Evolutionary conservation across 805 yeast genomes (phyloP), one percentile per base, ranked within the genome.

Genomic region (Cyberlindnera amylophila): DNA sequence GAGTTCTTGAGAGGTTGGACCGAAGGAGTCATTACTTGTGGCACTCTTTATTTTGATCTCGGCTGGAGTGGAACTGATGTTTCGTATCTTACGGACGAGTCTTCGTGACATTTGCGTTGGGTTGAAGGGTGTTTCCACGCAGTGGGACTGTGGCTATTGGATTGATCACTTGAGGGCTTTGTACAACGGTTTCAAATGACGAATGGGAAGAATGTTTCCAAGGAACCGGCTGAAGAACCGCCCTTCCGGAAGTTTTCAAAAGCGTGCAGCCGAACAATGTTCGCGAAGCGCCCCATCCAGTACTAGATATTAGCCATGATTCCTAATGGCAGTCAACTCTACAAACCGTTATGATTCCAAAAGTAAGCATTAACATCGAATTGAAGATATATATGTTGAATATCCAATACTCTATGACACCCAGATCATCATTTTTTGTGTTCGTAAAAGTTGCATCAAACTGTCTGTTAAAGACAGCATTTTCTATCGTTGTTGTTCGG

Each of bases 1-100:
- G 54, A 80, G 62, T 45, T 79, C 74, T 6, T 71, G 63, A n/a
- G 78, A 74, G 7, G 75, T 74, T 0, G 82, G 82, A 1, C 84
- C 81, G 51, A 70, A 63, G 2, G 70, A 65, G 44, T 77, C 81
- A 44, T 67, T 69, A 49, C 70, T 73, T 18, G 82, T 78, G 8
- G 81, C 78, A 16, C 65, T 61, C 45, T 59, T 66, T 13, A 70
- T 65, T 44, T 56, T 69, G 6, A 62, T 43, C 44, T 67, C 73
- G 15, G 55, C 54, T 3, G 64, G 49, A 1, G 57, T 30, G 8
- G 58, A 45, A 6, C 49, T 52, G n/a, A 63, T 18, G 58, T 64
- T 49, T 54, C 55, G 42, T 57, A 64, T 51, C 50, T 57, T 43
- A 57, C 70, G 48, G 54, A 58, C 54, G 42, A 63, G 44, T 38